These are phyloP conservation scores for Phytomonas francai DNA, from an alignment of 208 protist genomes.

Conservation along the genomic window DNA sequence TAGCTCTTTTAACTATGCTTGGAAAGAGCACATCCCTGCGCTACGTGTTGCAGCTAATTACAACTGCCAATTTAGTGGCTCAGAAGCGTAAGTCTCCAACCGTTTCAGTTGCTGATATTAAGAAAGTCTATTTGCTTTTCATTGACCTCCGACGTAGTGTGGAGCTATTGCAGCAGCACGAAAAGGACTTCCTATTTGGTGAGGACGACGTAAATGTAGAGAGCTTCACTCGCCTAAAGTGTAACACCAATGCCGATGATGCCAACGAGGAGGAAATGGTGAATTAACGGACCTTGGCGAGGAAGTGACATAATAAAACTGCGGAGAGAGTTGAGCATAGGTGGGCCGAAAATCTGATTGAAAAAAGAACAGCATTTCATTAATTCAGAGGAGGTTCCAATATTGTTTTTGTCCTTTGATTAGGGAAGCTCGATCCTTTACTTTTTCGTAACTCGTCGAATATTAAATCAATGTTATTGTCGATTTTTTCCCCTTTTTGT, in stretches of 20 bases:
- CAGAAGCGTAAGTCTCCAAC: conserved; percentile 90
- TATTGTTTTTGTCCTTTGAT: conserved; percentile 9
- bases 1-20: conserved; percentile 94
- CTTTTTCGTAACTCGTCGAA: background rate
- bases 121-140: conserved; percentile 97
- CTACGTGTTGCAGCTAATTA: conserved; percentile 99
- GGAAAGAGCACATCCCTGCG: conserved; percentile 95
- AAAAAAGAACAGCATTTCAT: background rate
- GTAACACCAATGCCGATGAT: conserved; percentile 14
- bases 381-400: background rate
- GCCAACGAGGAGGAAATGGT: conserved; percentile 41
- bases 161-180: conserved; percentile 85
- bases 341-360: background rate
- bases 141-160: conserved; percentile 93
- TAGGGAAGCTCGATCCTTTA: background rate
- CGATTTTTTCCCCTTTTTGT: background rate
- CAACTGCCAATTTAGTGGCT: conserved; percentile 93
- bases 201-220: conserved; percentile 77
- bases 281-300: conserved; percentile 6
- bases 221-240: conserved; percentile 33
- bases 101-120: conserved; percentile 95
- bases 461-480: background rate
- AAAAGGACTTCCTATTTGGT: conserved; percentile 89
- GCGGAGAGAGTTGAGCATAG: background rate
- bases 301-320: background rate